phyloP scores from a whole-genome alignment of 108 stramenopile genomes.

The Bacterosira constricta region DNA sequence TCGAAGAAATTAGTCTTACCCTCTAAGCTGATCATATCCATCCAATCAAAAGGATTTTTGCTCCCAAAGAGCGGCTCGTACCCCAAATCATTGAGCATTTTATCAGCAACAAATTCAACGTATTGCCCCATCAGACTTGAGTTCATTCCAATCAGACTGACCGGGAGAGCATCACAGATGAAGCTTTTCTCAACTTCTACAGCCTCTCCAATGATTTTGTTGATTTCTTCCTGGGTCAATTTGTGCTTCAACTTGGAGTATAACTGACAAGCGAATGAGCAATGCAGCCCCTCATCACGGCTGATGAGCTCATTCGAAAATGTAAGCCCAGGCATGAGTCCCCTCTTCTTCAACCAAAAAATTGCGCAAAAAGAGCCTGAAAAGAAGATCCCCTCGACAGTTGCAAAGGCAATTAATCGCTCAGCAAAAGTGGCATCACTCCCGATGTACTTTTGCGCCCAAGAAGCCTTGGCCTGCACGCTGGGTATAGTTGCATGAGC shows the following conservation, averaged over 20 bases:
- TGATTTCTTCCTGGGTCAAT: conserved; percentile 72
- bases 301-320: conserved; percentile 94
- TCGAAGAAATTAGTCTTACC: conserved; percentile 99
- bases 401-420: conserved; percentile 90
- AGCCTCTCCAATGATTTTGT: conserved; percentile 85
- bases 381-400: conserved; percentile 94
- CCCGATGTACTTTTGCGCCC: conserved; percentile 85
- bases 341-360: conserved; percentile 93
- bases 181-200: conserved; percentile 91
- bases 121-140: conserved; percentile 88
- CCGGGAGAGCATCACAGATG: conserved; percentile 90
- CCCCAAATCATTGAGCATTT: conserved; percentile 77
- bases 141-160: conserved; percentile 94
- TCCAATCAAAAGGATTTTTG: conserved; percentile 94
- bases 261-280: conserved; percentile 96
- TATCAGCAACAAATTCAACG: conserved; percentile 93
- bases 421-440: conserved; percentile 79
- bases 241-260: conserved; percentile 92
- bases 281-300: conserved; percentile 93
- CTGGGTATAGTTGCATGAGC: conserved; percentile 80
- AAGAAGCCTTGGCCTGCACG: conserved; percentile 82
- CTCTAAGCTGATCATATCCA: conserved; percentile 93
- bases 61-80: conserved; percentile 76
- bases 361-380: conserved; percentile 91
- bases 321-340: conserved; percentile 90